Evolutionary conservation across 495 filamentous ascomycete genomes (phyloP).

Genomic region (Trichoderma gamsii): DNA sequence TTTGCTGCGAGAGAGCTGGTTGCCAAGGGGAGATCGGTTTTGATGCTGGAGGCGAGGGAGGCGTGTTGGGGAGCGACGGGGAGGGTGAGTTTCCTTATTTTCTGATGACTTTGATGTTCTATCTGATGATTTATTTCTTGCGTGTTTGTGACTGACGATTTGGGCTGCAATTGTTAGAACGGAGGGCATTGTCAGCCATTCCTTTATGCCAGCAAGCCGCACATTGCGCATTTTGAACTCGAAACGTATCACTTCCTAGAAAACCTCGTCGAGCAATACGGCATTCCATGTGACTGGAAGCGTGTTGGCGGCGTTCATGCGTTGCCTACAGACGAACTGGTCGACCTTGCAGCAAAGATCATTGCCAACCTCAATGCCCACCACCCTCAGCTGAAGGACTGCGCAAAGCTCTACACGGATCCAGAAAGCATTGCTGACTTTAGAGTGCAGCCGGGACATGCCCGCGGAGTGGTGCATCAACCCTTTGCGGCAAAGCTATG

Average conservation of each 20-base stretch:
- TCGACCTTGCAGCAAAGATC: constrained; percentile 37
- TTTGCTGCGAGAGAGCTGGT: constrained; percentile 59
- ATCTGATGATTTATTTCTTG: not conserved
- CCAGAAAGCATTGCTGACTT: constrained; percentile 28
- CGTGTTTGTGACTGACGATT: not conserved
- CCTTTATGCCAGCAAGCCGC: constrained; percentile 43
- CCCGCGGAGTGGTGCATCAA: constrained; percentile 42
- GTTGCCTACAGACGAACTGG: constrained; percentile 44
- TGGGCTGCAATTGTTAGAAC: constrained; percentile 40
- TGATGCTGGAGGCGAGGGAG: constrained; percentile 75
- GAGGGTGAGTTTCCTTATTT: constrained; percentile 39
- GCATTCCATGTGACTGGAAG: constrained; percentile 59
- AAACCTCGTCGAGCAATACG: constrained; percentile 42
- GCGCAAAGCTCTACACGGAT: constrained; percentile 27
- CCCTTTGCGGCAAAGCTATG: constrained; percentile 50
- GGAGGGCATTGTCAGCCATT: constrained; percentile 69
- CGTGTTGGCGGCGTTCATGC: constrained; percentile 46
- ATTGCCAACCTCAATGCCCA: constrained; percentile 36
- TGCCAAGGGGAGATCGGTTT: constrained; percentile 38
- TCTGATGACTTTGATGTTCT: not conserved
- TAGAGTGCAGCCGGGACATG: constrained; percentile 29
- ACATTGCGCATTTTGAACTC: constrained; percentile 60
- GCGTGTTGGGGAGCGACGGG: constrained; percentile 79
- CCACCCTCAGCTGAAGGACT: constrained; percentile 47
- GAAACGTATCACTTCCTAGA: constrained; percentile 49